phyloP scores from a whole-genome alignment of 768 basidiomycete species.

The Favolaschia claudopus region DNA sequence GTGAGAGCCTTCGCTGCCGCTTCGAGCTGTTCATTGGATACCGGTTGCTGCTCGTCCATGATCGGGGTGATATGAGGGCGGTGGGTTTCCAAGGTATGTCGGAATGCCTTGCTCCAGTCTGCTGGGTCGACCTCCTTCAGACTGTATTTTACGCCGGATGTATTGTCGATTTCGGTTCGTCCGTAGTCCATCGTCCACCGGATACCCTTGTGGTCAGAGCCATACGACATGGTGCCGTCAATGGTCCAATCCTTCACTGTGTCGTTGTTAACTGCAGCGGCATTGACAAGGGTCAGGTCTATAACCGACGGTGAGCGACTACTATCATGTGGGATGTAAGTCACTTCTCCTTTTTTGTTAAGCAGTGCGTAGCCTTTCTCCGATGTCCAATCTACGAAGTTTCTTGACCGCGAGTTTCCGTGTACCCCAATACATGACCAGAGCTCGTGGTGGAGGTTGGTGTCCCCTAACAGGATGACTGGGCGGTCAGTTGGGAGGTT shows the following conservation, averaged over 20 bases:
- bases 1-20: constrained; percentile 1
- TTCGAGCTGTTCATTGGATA: background rate
- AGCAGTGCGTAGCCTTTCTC: constrained; percentile 15
- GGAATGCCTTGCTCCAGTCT: constrained; percentile 25
- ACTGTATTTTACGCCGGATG: constrained; percentile 19
- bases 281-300: constrained; percentile 30
- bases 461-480: constrained; percentile 33
- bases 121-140: constrained; percentile 26
- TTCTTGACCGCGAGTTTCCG: background rate
- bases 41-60: background rate
- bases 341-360: constrained; percentile 30
- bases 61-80: background rate
- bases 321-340: constrained; percentile 16
- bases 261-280: constrained; percentile 1
- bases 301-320: constrained; percentile 19
- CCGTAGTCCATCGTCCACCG: constrained; percentile 27
- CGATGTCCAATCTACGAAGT: constrained; percentile 28
- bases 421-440: constrained; percentile 14
- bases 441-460: constrained; percentile 32
- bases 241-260: constrained; percentile 30
- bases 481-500: constrained; percentile 20
- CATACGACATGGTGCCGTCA: constrained; percentile 18
- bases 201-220: constrained; percentile 31
- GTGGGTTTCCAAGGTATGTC: background rate
- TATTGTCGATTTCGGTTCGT: constrained; percentile 25